phyloP scores from a whole-genome alignment of 768 basidiomycete species.

The Suillus hirtellus region DNA sequence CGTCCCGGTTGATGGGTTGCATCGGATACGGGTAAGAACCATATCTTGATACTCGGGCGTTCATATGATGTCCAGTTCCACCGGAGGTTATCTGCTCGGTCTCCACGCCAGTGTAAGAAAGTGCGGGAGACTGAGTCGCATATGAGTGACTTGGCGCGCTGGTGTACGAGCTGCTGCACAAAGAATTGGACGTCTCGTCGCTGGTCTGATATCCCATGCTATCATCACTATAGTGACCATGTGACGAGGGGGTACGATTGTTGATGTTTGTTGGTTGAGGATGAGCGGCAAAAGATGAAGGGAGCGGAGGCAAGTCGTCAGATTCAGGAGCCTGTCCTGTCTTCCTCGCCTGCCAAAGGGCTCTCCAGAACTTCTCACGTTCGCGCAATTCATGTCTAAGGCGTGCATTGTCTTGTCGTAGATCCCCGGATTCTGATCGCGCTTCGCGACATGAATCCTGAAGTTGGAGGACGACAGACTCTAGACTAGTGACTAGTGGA shows the following conservation, averaged over 20 bases:
- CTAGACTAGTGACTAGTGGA: constrained; percentile 70
- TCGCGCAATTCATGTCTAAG: constrained; percentile 66
- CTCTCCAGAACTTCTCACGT: constrained; percentile 73
- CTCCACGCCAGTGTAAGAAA: constrained; percentile 38
- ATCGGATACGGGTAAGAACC: constrained; percentile 46
- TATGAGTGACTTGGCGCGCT: constrained; percentile 40
- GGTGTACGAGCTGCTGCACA: constrained; percentile 47
- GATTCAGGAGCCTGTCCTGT: constrained; percentile 49
- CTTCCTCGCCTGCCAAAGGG: constrained; percentile 68
- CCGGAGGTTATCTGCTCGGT: constrained; percentile 30
- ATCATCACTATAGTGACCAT: constrained; percentile 39
- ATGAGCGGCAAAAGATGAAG: constrained; percentile 43
- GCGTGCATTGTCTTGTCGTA: constrained; percentile 65
- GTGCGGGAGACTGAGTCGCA: constrained; percentile 48
- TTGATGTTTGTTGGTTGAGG: constrained; percentile 32
- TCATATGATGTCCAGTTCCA: constrained; percentile 32
- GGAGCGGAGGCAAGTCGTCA: constrained; percentile 53
- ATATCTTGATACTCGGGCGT: constrained; percentile 51
- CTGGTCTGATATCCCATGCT: constrained; percentile 49
- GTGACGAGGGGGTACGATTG: constrained; percentile 41
- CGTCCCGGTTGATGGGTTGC: constrained; percentile 35
- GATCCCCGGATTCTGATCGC: constrained; percentile 57
- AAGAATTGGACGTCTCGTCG: constrained; percentile 45
- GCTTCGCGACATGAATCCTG: constrained; percentile 79
- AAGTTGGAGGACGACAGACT: constrained; percentile 80